phyloP scores from a whole-genome alignment of 1,284 basidiomycete species.

The Boletus smithii region DNA sequence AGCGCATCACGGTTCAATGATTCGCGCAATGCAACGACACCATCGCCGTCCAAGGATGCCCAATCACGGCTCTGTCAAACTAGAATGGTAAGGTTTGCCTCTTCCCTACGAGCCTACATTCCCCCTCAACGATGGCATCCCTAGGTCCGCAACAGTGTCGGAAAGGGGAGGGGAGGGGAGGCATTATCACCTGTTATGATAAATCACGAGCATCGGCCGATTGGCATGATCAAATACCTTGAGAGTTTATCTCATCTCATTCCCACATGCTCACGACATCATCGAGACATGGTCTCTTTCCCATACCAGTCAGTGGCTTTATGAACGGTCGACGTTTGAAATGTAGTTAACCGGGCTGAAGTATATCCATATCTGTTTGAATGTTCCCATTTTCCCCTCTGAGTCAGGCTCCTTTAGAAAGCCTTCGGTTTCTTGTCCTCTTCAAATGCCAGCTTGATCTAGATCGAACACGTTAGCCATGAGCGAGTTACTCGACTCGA shows the following conservation, averaged over 20 bases:
- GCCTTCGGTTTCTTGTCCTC: conserved; percentile 23
- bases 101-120: too few relatives aligned
- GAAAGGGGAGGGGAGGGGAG: too few relatives aligned
- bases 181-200: not conserved
- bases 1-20: not conserved
- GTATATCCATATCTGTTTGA: not conserved
- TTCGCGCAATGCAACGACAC: not conserved
- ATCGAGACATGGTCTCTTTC: not conserved
- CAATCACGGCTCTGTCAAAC: not conserved
- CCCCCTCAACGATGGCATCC: not conserved
- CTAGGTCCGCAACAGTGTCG: not conserved
- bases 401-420: too few relatives aligned
- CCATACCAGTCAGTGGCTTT: too few relatives aligned
- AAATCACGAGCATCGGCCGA: not conserved
- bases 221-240: not conserved
- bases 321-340: too few relatives aligned
- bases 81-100: not conserved
- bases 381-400: not conserved
- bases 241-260: not conserved
- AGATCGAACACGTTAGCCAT: not conserved
- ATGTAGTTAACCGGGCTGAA: not conserved
- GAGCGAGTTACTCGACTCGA: not conserved
- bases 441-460: conserved; percentile 30
- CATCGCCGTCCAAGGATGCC: not conserved
- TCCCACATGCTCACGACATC: not conserved